Conservation (phyloP, 1,139 yeast genomes). For the Blastobotrys persicus region DNA sequence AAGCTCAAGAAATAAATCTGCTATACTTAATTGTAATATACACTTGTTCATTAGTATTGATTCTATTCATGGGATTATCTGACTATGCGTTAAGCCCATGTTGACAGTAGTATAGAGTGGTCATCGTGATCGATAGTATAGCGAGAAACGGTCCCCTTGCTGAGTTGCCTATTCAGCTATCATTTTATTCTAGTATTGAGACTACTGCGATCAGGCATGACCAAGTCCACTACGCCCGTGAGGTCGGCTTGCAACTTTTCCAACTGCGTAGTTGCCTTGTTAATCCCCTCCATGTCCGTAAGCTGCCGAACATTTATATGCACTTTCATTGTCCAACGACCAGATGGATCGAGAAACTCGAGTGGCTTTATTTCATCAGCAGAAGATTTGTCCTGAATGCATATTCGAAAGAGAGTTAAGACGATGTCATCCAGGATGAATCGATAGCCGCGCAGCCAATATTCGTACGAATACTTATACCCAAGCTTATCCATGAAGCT, state of each 20-base stretch:
- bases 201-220: conserved; percentile 70
- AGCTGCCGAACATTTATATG: conserved; percentile 67
- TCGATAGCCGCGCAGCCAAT: conserved; percentile 62
- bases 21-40: neutral
- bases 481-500: conserved; percentile 64
- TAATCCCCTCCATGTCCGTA: conserved; percentile 73
- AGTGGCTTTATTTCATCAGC: conserved; percentile 11
- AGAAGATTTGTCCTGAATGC: conserved; percentile 27
- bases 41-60: neutral
- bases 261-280: conserved; percentile 62
- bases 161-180: too few species aligned
- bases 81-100: too few species aligned
- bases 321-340: conserved; percentile 60
- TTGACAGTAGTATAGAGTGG: too few species aligned
- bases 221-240: conserved; percentile 62
- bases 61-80: conserved; percentile 7
- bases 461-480: conserved; percentile 63
- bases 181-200: conserved; percentile 53
- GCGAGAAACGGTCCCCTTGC: too few species aligned
- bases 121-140: too few species aligned
- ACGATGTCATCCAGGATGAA: conserved; percentile 64
- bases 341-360: conserved; percentile 52
- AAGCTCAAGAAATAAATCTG: conserved; percentile 41
- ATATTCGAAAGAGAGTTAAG: conserved; percentile 57
- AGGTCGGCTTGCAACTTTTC: conserved; percentile 61